These are phyloP conservation scores for Fusarium sublunatum DNA, from an alignment of 2,329 filamentous ascomycete genomes.

Conservation along the genomic window DNA sequence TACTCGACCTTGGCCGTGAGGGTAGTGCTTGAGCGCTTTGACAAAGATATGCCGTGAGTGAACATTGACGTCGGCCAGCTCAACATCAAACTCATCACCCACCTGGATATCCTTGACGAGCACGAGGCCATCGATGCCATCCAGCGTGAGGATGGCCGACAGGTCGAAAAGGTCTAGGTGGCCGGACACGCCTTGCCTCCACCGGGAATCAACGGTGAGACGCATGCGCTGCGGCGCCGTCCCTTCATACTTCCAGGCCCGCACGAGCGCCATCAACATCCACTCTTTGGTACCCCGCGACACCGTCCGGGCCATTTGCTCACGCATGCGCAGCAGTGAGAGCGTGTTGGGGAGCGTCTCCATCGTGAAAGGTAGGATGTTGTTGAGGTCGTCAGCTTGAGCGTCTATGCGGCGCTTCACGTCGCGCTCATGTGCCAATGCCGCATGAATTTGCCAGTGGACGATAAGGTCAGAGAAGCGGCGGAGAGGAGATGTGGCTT, in stretches of 20 bases:
- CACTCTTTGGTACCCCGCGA: constrained; percentile 61
- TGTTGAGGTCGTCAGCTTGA: constrained; percentile 45
- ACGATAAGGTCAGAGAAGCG: constrained; percentile 71
- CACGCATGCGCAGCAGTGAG: constrained; percentile 63
- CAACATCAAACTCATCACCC: constrained; percentile 67
- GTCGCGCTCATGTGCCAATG: constrained; percentile 61
- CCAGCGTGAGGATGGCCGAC: constrained; percentile 55
- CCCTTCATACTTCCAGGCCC: constrained; percentile 68
- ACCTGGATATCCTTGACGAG: constrained; percentile 57
- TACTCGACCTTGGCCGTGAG: constrained; percentile 1
- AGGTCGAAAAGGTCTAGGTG: constrained; percentile 64
- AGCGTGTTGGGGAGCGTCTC: constrained; percentile 58
- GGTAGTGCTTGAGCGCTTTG: constrained; percentile 53
- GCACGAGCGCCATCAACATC: constrained; percentile 69
- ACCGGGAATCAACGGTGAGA: constrained; percentile 59
- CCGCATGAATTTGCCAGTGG: constrained; percentile 74
- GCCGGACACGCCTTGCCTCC: constrained; percentile 52
- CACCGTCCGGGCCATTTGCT: constrained; percentile 61
- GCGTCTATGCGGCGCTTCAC: constrained; percentile 43
- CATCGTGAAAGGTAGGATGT: constrained; percentile 60
- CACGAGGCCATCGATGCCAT: constrained; percentile 52
- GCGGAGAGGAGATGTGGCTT: constrained; percentile 74
- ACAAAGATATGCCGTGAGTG: constrained; percentile 59
- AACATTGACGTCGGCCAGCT: constrained; percentile 65
- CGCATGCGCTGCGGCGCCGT: constrained; percentile 60